phyloP scores from a whole-genome alignment of 78 protist species.

The Monosiga brevicollis region DNA sequence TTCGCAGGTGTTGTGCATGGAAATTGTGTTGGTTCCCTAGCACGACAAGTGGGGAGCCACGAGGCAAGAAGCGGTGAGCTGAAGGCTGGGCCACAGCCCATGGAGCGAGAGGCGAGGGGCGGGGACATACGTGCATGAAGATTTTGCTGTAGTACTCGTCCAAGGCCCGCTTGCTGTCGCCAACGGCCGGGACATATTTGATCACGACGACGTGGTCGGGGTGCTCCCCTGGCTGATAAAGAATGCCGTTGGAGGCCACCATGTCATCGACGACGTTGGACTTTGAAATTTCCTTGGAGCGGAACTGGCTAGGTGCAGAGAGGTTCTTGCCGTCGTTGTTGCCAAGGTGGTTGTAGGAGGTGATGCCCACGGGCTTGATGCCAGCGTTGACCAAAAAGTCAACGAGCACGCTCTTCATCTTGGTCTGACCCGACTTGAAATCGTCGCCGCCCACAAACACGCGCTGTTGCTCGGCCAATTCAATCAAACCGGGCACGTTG shows the following conservation, averaged over 20 bases:
- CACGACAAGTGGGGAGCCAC: no score
- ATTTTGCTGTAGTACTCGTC: slow-evolving; percentile 95
- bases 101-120: no score
- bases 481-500: slow-evolving; percentile 91
- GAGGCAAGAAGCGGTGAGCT: no score
- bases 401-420: slow-evolving; percentile 95
- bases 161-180: slow-evolving; percentile 98
- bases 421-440: slow-evolving; percentile 99
- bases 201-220: slow-evolving; percentile 98
- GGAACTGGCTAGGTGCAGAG: slow-evolving; percentile 87
- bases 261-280: slow-evolving; percentile 97
- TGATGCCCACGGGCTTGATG: slow-evolving; percentile 88
- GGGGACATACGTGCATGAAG: slow-evolving; percentile 95
- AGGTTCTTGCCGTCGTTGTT: slow-evolving; percentile 99
- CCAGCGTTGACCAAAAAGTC: slow-evolving; percentile 98
- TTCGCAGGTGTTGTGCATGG: slow-evolving; percentile 79
- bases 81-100: no score
- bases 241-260: slow-evolving; percentile 82
- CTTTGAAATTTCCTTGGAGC: slow-evolving; percentile 98
- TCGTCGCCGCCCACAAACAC: slow-evolving; percentile 96
- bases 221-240: slow-evolving; percentile 86
- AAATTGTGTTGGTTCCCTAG: slow-evolving; percentile 91
- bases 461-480: slow-evolving; percentile 78
- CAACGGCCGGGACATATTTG: slow-evolving; percentile 98
- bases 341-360: slow-evolving; percentile 98